Conservation (phyloP, 306 rosid species). For the Vigna trinervia region DNA sequence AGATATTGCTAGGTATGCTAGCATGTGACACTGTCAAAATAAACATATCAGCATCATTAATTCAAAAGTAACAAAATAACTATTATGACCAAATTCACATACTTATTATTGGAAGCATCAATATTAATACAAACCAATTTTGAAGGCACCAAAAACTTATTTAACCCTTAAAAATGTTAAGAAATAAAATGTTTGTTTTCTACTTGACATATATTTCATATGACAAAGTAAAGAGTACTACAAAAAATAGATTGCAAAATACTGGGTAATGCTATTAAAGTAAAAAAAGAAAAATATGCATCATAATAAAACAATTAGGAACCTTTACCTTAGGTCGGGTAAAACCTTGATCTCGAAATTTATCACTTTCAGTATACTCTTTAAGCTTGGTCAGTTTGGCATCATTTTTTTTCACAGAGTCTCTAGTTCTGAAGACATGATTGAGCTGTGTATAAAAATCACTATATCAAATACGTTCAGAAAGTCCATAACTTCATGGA, state of each 20-base stretch:
- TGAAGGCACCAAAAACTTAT: too few species aligned
- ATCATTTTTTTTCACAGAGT: conserved; percentile 74
- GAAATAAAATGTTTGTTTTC: neutral
- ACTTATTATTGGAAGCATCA: too few species aligned
- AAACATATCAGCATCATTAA: too few species aligned
- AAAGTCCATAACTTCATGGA: conserved; percentile 18
- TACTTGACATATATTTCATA: neutral
- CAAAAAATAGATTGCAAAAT: conserved; percentile 6
- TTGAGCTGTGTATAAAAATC: conserved; percentile 71
- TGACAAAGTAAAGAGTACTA: neutral
- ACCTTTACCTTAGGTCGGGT: conserved; percentile 92
- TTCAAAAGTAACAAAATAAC: too few species aligned
- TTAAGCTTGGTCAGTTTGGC: conserved; percentile 61
- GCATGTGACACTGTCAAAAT: too few species aligned
- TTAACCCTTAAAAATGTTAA: neutral
- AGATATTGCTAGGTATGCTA: too few species aligned
- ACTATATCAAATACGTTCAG: conserved; percentile 26
- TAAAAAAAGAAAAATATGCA: neutral
- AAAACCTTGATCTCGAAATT: conserved; percentile 88
- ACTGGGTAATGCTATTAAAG: conserved; percentile 18
- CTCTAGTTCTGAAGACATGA: conserved; percentile 83
- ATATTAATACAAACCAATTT: too few species aligned
- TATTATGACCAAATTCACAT: too few species aligned
- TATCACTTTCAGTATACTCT: conserved; percentile 57
- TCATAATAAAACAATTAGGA: conserved; percentile 29